Base-by-base conservation (phyloP, 768 basidiomycete genomes). In the Erythrobasidium yunnanense region DNA sequence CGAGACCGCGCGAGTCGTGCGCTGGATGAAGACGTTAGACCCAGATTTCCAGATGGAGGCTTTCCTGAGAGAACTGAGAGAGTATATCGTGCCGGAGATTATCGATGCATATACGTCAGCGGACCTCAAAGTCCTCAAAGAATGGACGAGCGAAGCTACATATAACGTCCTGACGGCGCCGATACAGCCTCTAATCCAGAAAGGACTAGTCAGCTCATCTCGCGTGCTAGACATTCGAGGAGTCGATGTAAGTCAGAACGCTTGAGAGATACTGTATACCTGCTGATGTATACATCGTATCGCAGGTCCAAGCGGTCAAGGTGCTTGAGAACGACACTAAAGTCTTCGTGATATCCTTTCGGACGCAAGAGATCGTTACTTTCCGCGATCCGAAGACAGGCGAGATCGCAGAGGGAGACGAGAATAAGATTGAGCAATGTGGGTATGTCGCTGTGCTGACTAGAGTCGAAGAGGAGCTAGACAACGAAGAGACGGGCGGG, bases 91-190 rank as follows among this genome's bases (percentile, higher is more conserved):
- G 1, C 95, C 95, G 0, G 95, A 99, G 75, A 85, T 99, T 13
- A 90, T 99, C 5, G 95, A 99, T 74, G 93, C 91, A 27, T 96
- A 95, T 73, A 76, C 97, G 68, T 86, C 83, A 62, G 92, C 89
- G 27, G 95, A 97, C 74, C 82, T 84, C 75, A 87, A 90, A 74
- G 80, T 86, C 1, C 78, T 99, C 71, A 83, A 81, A 74, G 83
- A 82, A 68, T 99, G 95, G 95, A 93, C 91, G 74, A 84, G 88
- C 22, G 95, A 99, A 77, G 95, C 90, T 90, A 92, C 92, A 4
- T 96, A 91, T 75, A 95, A 93, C 71, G 90, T 97, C n/a, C 81
- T 96, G 2, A 93, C 92, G 87, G 93, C 93, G 5, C 93, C 91
- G 5, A 88, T 99, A 84, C 90, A 92, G 70, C 86, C 88, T 71